These are phyloP conservation scores for Oenanthe javanica DNA, from an alignment of 140 eudicot species.

Conservation along the genomic window DNA sequence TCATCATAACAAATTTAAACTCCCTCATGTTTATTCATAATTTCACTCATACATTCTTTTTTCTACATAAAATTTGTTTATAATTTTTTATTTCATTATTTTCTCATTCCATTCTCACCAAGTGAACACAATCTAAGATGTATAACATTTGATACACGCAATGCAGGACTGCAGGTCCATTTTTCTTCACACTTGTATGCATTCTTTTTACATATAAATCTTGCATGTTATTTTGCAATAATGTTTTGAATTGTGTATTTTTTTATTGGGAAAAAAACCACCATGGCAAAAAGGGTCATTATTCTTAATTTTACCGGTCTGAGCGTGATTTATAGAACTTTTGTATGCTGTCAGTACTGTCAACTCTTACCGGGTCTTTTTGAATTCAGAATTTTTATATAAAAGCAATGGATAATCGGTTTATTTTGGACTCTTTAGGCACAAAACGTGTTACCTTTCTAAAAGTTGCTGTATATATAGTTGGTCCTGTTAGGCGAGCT, in stretches of 20 bases:
- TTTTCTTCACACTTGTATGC: too few species aligned
- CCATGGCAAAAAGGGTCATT: neutral
- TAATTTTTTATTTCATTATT: too few species aligned
- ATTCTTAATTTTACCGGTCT: neutral
- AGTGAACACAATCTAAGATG: neutral
- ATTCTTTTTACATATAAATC: too few species aligned
- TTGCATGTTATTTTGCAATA: too few species aligned
- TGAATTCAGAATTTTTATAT: neutral
- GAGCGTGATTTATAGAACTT: neutral
- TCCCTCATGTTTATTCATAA: too few species aligned
- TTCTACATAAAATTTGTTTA: too few species aligned
- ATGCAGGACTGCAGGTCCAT: neutral
- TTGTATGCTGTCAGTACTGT: neutral
- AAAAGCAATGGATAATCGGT: neutral
- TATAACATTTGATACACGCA: neutral
- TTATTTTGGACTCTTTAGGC: neutral
- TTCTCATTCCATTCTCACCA: too few species aligned
- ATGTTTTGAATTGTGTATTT: neutral
- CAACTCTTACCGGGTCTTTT: neutral
- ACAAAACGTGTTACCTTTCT: neutral
- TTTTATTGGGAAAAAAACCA: too few species aligned
- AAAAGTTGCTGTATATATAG: neutral
- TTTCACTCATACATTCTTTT: too few species aligned
- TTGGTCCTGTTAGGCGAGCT: neutral
- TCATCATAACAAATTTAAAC: too few species aligned